Percentiles rank a stretch among this genome's conserved stretches.
Evolutionary conservation across 176 grass and related monocot genomes (phyloP).

Genomic region (Carex cristatella): DNA sequence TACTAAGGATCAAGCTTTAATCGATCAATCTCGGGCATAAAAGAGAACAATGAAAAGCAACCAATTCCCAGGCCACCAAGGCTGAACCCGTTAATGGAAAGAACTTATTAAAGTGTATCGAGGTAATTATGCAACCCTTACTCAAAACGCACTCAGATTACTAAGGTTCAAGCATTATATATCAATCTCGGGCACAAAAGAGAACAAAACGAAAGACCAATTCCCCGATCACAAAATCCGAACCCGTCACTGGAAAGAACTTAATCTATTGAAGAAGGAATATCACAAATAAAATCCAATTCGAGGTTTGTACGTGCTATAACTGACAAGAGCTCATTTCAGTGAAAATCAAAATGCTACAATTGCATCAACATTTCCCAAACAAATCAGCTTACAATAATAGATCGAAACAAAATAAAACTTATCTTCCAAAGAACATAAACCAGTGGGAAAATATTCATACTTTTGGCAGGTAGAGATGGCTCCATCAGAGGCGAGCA

Average conservation of each 20-base stretch:
- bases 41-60: not conserved
- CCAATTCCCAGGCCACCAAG: not conserved
- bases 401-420: not conserved
- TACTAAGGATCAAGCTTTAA: not conserved
- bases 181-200: not conserved
- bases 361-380: not conserved
- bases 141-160: not conserved
- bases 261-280: not conserved
- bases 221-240: not conserved
- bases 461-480: not conserved
- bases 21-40: not conserved
- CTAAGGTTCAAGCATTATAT: not conserved
- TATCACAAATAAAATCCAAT: not conserved
- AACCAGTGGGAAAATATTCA: not conserved
- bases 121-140: not conserved
- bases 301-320: not conserved
- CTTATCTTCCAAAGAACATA: not conserved
- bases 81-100: not conserved
- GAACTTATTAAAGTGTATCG: not conserved
- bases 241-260: not conserved
- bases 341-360: not conserved
- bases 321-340: not conserved
- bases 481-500: not conserved
- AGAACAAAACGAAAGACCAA: not conserved
- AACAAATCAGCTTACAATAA: not conserved